Conservation (phyloP, 2,329 filamentous ascomycete genomes). For the Fusarium chlamydosporum region DNA sequence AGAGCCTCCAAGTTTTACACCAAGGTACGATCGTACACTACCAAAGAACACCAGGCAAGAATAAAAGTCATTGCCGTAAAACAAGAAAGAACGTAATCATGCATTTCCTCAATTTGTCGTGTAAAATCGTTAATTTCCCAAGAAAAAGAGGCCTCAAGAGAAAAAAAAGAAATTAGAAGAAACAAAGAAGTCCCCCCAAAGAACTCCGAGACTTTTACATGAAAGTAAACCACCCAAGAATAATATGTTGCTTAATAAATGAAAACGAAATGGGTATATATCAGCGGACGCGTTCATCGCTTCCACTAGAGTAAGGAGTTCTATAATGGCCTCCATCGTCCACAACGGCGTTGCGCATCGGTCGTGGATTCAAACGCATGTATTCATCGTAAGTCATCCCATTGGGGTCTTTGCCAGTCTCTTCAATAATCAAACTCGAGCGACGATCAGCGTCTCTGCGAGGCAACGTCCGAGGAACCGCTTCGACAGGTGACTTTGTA, state of each 20-base stretch:
- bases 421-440: conserved; percentile 40
- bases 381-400: conserved; percentile 48
- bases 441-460: conserved; percentile 36
- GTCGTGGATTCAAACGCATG: conserved; percentile 37
- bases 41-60: not conserved
- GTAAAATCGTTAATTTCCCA: conserved; percentile 9
- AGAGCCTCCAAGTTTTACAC: conserved; percentile 18
- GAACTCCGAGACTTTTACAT: conserved; percentile 20
- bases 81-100: conserved; percentile 5
- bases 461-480: conserved; percentile 38
- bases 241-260: not conserved
- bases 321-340: conserved; percentile 44
- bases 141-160: not conserved
- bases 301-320: conserved; percentile 24
- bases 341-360: conserved; percentile 28
- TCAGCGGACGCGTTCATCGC: conserved; percentile 24
- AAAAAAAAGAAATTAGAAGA: not conserved
- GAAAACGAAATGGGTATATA: not conserved
- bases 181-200: not conserved
- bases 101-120: conserved; percentile 36
- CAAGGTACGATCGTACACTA: conserved; percentile 14
- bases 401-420: conserved; percentile 23
- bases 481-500: conserved; percentile 27
- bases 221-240: not conserved
- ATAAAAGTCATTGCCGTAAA: conserved; percentile 1